Conservation (phyloP, 805 yeast genomes). For the Starmerella etchellsii region DNA sequence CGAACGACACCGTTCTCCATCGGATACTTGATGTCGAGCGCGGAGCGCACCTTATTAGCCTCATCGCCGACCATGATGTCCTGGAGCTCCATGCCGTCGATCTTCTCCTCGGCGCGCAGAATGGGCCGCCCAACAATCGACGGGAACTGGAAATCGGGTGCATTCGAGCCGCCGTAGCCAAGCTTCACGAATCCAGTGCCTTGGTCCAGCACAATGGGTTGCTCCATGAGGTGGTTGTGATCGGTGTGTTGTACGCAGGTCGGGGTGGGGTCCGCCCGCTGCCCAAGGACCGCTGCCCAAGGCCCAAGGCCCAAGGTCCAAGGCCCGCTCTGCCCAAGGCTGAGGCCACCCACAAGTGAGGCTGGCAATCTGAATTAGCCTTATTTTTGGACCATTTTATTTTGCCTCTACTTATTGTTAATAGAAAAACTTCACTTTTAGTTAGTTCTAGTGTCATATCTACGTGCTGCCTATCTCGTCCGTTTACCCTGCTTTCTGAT, state of each 20-base stretch:
- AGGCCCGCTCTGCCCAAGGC: too few relatives aligned
- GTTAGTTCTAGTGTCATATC: too few relatives aligned
- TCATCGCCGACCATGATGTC: constrained; percentile 98
- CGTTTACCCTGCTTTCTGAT: too few relatives aligned
- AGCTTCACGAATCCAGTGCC: constrained; percentile 98
- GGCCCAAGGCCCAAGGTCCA: too few relatives aligned
- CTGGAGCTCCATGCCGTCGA: constrained; percentile 63
- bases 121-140: constrained; percentile 97
- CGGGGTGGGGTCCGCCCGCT: too few relatives aligned
- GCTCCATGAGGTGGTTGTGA: constrained; percentile 8
- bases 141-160: constrained; percentile 94
- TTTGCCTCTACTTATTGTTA: too few relatives aligned
- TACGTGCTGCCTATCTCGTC: too few relatives aligned
- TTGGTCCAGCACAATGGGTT: constrained; percentile 70
- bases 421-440: too few relatives aligned
- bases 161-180: constrained; percentile 92
- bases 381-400: too few relatives aligned
- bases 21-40: constrained; percentile 88
- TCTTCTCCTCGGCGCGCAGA: constrained; percentile 87
- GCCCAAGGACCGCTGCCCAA: too few relatives aligned
- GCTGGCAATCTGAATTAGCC: too few relatives aligned
- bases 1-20: constrained; percentile 97
- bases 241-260: not conserved
- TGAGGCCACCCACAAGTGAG: too few relatives aligned
- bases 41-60: constrained; percentile 79